Evolutionary conservation across 495 filamentous ascomycete genomes (phyloP).

Genomic region (Neurospora sp.): DNA sequence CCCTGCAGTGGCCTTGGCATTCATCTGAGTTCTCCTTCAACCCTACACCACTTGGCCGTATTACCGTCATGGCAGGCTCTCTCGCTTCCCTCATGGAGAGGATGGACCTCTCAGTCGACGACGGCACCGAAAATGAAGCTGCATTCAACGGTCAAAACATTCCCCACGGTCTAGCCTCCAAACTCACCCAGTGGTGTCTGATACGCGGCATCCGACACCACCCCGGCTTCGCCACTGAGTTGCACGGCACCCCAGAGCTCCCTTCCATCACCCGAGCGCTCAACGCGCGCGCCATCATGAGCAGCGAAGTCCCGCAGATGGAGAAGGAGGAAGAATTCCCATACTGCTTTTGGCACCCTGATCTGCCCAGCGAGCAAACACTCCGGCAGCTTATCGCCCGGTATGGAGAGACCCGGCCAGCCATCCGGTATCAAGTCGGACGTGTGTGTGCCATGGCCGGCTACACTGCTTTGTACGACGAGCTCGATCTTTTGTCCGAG

Average conservation of each 20-base stretch:
- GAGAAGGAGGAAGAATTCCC: constrained; percentile 17
- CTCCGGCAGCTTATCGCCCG: constrained; percentile 15
- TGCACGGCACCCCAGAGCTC: constrained; percentile 5
- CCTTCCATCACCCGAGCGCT: constrained; percentile 18
- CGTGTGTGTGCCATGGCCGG: constrained; percentile 13
- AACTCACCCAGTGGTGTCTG: constrained; percentile 6
- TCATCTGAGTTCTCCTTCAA: not conserved
- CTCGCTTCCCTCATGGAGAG: not conserved
- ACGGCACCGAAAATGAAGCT: not conserved
- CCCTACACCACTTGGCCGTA: not conserved
- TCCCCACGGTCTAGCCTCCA: not conserved
- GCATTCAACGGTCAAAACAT: not conserved
- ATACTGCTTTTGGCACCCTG: constrained; percentile 37
- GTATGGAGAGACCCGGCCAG: constrained; percentile 2
- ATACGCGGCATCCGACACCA: constrained; percentile 19
- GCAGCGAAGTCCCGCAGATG: constrained; percentile 25
- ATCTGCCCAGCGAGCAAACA: constrained; percentile 25
- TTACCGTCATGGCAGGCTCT: not conserved
- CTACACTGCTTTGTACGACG: constrained; percentile 8
- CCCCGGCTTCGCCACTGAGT: constrained; percentile 13
- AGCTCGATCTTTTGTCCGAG: constrained; percentile 12
- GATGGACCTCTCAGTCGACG: not conserved
- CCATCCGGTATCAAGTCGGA: constrained; percentile 10
- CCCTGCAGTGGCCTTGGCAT: not conserved
- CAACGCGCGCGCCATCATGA: constrained; percentile 32